Evolutionary conservation across 148 eudicot species (phyloP).

Genomic region (Fagopyrum tataricum): DNA sequence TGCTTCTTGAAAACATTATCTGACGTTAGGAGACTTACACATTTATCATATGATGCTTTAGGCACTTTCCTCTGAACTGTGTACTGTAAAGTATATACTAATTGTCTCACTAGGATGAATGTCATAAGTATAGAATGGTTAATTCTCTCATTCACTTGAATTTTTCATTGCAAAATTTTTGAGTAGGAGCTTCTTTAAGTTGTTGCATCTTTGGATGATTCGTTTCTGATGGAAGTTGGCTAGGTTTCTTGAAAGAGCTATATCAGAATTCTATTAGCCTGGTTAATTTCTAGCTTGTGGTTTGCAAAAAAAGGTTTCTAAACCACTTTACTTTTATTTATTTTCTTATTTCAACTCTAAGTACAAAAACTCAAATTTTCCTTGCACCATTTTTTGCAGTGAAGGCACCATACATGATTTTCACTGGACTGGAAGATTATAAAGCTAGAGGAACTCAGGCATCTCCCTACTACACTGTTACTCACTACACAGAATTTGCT

Average conservation of each 20-base stretch:
- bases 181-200: background rate
- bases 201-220: background rate
- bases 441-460: slow-evolving; percentile 93
- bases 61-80: background rate
- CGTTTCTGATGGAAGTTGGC: background rate
- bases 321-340: background rate
- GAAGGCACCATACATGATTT: slow-evolving; percentile 70
- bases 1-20: background rate
- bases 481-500: slow-evolving; percentile 78
- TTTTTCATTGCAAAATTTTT: background rate
- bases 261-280: background rate
- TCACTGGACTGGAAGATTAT: slow-evolving; percentile 95
- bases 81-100: background rate
- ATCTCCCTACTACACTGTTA: slow-evolving; percentile 69
- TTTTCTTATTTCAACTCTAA: background rate
- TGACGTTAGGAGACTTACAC: background rate
- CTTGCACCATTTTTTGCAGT: slow-evolving; percentile 32
- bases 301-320: background rate
- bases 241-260: background rate
- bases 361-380: background rate
- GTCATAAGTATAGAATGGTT: background rate
- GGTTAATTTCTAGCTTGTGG: background rate
- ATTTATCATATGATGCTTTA: background rate
- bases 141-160: background rate
- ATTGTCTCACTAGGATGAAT: background rate